Percentiles rank a stretch among this genome's conserved stretches.
phyloP scores from a whole-genome alignment of 208 protist genomes.

The Leishmania mexicana region DNA sequence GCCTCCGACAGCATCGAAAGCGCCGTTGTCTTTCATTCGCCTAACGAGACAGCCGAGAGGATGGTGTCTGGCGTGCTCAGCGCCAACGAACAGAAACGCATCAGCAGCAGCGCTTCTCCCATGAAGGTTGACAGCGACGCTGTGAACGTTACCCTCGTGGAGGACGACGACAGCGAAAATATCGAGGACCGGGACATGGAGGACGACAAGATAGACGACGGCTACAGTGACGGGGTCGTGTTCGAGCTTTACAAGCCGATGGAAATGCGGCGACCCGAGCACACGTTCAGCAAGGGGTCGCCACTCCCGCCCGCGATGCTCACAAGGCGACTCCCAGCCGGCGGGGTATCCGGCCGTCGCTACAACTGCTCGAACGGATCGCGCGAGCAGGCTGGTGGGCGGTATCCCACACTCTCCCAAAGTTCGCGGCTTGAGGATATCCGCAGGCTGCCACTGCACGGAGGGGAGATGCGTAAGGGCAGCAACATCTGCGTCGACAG shows the following conservation, averaged over 20 bases:
- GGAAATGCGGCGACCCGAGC: neutral
- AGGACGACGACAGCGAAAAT: neutral
- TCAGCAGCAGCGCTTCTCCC: neutral
- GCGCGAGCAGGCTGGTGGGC: constrained; percentile 2
- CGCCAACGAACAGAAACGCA: neutral
- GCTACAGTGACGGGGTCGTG: neutral
- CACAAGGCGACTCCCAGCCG: neutral
- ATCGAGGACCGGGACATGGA: neutral
- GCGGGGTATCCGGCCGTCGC: neutral
- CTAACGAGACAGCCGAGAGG: neutral
- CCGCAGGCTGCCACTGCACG: neutral
- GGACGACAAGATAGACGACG: neutral
- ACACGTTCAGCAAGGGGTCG: neutral
- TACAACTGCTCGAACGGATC: neutral
- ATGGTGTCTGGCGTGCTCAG: neutral
- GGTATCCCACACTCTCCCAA: constrained; percentile 6
- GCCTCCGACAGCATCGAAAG: constrained; percentile 5
- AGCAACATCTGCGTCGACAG: neutral
- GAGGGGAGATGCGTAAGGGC: constrained; percentile 1
- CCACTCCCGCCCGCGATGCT: neutral
- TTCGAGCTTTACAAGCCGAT: neutral
- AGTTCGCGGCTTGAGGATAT: constrained; percentile 21
- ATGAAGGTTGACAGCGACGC: neutral
- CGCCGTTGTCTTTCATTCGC: neutral
- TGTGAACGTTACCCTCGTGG: neutral